Base-by-base conservation (phyloP, 805 yeast species). In the Helenozyma baotianmanensis region DNA sequence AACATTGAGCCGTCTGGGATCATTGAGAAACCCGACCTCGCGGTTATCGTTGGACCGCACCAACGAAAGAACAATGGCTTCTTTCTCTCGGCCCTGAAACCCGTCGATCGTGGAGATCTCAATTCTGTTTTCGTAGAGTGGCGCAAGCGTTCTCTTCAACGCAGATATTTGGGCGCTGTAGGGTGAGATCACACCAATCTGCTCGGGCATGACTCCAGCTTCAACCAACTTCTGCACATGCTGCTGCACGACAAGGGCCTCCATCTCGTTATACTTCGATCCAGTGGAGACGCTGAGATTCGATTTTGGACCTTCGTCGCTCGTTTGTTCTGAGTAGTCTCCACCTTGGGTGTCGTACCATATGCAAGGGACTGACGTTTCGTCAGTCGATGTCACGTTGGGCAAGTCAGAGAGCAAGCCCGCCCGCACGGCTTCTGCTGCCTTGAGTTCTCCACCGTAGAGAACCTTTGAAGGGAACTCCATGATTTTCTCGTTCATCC, bases 271-370 rank as follows among this genome's bases (percentile, higher is more conserved):
- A 45, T 55, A 80, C 48, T 82, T 82, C 0, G 96, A 85, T 0
- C 75, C 69, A 3, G 56, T 35, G 21, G 27, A 35, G n/a, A 42
- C 35, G 14, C 29, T 15, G 22, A 39, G 42, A 10, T 33, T 35
- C 13, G 36, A 28, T 16, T 33, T 23, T 33, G 14, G 23, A 6
- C 40, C 53, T n/a, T 54, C 64, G 5, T 56, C 62, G 11, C 33
- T 46, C 12, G 69, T 66, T 36, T 64, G 62, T 51, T 89, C 97
- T 0, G 75, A 77, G 48, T 69, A 88, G 23, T 80, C 83, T 6
- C 87, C 95, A 12, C 96, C 96, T 59, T 87, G 92, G 0, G 97
- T 92, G 49, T 92, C 97, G 43, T 82, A 80, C 96, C 96, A 89
- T 2, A 87, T 62, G 30, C 68, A 62, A 2, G 80, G 75, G 1